Conservation (phyloP, 2,329 filamentous ascomycete species). For the Exophiala viscosa region DNA sequence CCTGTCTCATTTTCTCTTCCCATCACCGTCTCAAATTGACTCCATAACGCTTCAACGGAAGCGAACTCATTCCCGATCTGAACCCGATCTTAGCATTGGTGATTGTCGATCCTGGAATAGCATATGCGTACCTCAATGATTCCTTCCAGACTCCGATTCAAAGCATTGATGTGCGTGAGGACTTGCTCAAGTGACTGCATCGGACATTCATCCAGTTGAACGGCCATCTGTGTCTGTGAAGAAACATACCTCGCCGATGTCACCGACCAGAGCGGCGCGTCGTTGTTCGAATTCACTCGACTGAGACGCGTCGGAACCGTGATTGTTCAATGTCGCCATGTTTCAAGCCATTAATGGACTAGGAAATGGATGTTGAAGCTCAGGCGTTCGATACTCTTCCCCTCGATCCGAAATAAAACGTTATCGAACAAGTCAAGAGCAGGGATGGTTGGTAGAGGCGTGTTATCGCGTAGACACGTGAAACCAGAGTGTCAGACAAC, state of each 20-base stretch:
- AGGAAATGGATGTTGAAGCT: too few species aligned
- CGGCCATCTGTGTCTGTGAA: neutral
- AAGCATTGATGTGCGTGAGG: constrained; percentile 89
- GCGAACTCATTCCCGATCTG: constrained; percentile 93
- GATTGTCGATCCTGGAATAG: neutral
- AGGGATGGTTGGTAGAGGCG: too few species aligned
- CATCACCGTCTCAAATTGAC: constrained; percentile 96
- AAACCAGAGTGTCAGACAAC: too few species aligned
- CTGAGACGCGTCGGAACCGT: neutral
- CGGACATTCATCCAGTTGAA: neutral
- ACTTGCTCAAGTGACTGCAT: constrained; percentile 71
- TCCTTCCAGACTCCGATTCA: constrained; percentile 88
- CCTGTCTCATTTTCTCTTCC: constrained; percentile 56
- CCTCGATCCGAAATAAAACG: too few species aligned
- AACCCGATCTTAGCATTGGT: neutral
- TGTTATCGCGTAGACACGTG: too few species aligned
- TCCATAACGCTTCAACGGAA: constrained; percentile 96
- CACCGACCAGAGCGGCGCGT: constrained; percentile 28
- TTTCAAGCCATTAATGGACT: too few species aligned
- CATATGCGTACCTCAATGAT: constrained; percentile 69
- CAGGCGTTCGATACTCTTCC: too few species aligned
- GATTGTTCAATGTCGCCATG: too few species aligned
- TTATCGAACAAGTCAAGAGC: too few species aligned
- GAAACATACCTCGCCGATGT: constrained; percentile 27
- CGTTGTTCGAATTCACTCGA: constrained; percentile 31